Base-by-base conservation (phyloP, 2,329 filamentous ascomycete species). In the Fusarium annulatum region DNA sequence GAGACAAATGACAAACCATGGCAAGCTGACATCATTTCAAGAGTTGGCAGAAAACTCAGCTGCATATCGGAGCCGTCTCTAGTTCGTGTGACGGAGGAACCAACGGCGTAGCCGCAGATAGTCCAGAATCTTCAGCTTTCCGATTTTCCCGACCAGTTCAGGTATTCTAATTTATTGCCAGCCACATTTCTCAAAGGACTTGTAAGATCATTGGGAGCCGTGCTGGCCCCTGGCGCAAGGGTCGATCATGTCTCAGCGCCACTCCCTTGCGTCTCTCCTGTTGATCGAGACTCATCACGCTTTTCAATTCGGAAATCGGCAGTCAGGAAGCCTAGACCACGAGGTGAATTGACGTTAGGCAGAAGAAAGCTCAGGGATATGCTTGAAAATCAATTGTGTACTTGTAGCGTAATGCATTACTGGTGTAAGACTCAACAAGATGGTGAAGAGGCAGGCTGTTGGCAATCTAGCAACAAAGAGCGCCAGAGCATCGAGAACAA, bases 221-320 rank as follows among this genome's bases (percentile, higher is more conserved):
- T 18, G 5, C 2, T 39, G 19, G 2, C 51, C 70, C 70, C 58
- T 71, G 60, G 42, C 9, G 28, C 14, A 62, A 68, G 63, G 71
- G 67, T 34, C n/a, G 43, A 72, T 56, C 16, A 41, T 74, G 71
- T 74, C 67, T 73, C 43, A 73, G 56, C 53, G 66, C 60, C 71
- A 49, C 59, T 74, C 71, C 71, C 71, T 73, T 65, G 63, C 67
- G 42, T 72, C 36, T n/a, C 48, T n/a, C 57, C 58, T 60, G 58
- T 41, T 45, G 45, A 60, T 61, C 71, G 23, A 69, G 52, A 30
- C 9, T 42, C 33, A 51, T n/a, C 28, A 28, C 12, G 41, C 36
- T 19, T n/a, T 45, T 36, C 23, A 34, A n/a, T 10, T 41, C 23
- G 42, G 11, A 12, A 34, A 11, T 56, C 28, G 26, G 9, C 28